These are phyloP conservation scores for Acanthamoeba lenticulata DNA, from an alignment of 208 protist genomes.

Conservation along the genomic window DNA sequence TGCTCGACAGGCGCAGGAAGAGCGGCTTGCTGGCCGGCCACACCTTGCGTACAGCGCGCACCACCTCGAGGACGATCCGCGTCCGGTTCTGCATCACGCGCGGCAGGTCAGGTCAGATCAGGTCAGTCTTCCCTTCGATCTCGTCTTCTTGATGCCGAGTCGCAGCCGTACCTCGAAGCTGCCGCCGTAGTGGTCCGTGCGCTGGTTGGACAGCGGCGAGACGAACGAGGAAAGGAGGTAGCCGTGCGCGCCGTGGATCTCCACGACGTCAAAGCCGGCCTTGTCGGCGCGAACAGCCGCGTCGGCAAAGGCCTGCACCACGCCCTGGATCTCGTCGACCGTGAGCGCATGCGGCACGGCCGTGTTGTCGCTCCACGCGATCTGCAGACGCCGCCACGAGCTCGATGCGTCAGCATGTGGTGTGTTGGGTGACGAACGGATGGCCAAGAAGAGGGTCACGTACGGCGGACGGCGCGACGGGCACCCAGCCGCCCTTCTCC, in stretches of 20 bases:
- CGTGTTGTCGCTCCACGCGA: slow-evolving; percentile 74
- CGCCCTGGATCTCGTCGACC: slow-evolving; percentile 83
- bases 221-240: slow-evolving; percentile 93
- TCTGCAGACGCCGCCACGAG: background rate
- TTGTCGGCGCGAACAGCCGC: slow-evolving; percentile 87
- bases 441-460: slow-evolving; percentile 63
- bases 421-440: background rate
- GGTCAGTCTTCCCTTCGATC: too few relatives aligned
- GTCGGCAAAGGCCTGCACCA: slow-evolving; percentile 85
- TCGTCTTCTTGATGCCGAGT: too few relatives aligned
- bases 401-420: background rate
- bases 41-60: slow-evolving; percentile 78
- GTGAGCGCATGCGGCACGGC: slow-evolving; percentile 83
- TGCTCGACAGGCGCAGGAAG: slow-evolving; percentile 51
- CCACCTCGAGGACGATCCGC: slow-evolving; percentile 86
- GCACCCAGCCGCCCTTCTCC: slow-evolving; percentile 53
- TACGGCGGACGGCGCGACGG: slow-evolving; percentile 15
- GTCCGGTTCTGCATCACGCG: slow-evolving; percentile 44
- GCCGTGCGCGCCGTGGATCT: slow-evolving; percentile 92
- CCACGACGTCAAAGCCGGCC: slow-evolving; percentile 92
- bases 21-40: slow-evolving; percentile 71
- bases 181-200: slow-evolving; percentile 92
- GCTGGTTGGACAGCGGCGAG: slow-evolving; percentile 84
- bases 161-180: slow-evolving; percentile 83
- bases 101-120: too few relatives aligned